Base-by-base conservation (phyloP, 2,329 filamentous ascomycete genomes). In the Aspergillaceae sp. region DNA sequence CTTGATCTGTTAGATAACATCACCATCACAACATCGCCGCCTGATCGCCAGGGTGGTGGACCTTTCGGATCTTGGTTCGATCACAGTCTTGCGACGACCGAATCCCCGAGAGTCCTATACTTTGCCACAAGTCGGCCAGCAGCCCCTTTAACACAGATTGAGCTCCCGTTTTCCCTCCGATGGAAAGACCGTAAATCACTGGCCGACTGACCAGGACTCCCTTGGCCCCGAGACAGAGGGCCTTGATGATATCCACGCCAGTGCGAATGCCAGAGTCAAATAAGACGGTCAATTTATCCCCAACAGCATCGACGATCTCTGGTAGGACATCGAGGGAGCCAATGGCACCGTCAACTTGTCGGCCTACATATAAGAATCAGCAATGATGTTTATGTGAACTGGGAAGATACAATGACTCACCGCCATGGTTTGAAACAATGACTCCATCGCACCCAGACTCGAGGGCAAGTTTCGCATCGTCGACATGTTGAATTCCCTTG, bases 271-370 rank as follows among this genome's bases (percentile, higher is more conserved):
- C 75, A 9, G 69, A 72, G 54, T 78, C 75, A 45, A 78, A 77
- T 6, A 77, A 62, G 2, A 77, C 63, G 1, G 69, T 72, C 51
- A 69, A 49, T 45, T 63, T 63, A 40, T 67, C 63, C 29, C 68
- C 78, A 0, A 81, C 80, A 0, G 78, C 78, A 3, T 81, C 77
- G 49, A 79, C 76, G 50, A 84, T 78, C 52, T 80, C 73, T 0
- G 78, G 74, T 41, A 84, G 64, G 58, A 80, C 58, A 61, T 79
- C 72, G 41, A 77, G 57, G 41, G 69, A 72, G 5, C 69, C 71
- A 29, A 75, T 71, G 1, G 71, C 74, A 4, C 74, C 74, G 53
- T 77, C 75, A 9, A 74, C 59, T 51, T 77, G 74, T 36, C 74
- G 62, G 29, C 67, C 66, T 65, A 42, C 36, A 19, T 40, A 19